Conservation (phyloP, 257 asterid genomes). For the Ophiorrhiza pumila region DNA sequence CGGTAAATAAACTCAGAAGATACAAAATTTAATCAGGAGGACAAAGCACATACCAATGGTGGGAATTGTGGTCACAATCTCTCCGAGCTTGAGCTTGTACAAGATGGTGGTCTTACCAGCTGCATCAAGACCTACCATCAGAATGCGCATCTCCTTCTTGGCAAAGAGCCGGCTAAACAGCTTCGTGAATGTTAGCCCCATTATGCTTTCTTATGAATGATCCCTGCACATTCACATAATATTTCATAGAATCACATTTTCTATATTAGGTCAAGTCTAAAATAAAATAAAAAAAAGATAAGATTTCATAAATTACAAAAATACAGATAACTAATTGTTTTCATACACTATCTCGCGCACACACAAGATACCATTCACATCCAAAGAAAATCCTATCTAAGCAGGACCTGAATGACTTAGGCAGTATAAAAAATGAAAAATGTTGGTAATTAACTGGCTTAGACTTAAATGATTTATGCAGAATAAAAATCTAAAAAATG, state of each 20-base stretch:
- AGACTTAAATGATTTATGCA: not conserved
- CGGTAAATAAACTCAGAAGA: not conserved
- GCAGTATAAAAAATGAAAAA: no score
- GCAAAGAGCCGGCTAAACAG: slow-evolving; percentile 86
- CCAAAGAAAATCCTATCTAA: not conserved
- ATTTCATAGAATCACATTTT: no score
- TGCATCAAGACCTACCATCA: slow-evolving; percentile 93
- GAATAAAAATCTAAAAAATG: not conserved
- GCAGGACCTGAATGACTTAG: not conserved
- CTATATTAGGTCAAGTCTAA: no score
- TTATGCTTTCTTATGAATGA: slow-evolving; percentile 36
- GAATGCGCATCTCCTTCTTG: slow-evolving; percentile 88
- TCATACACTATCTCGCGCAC: not conserved
- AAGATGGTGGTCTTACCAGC: slow-evolving; percentile 96
- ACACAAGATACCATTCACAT: not conserved
- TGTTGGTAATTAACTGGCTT: no score
- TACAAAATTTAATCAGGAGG: not conserved
- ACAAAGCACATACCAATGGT: slow-evolving; percentile 64
- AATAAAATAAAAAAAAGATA: no score
- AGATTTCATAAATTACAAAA: not conserved
- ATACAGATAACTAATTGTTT: not conserved
- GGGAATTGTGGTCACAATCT: slow-evolving; percentile 91
- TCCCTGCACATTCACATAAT: slow-evolving; percentile 26
- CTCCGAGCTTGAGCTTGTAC: slow-evolving; percentile 98
- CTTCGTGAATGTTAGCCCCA: slow-evolving; percentile 81